A percentile compares a stretch with the other conserved stretches of the same genome.
These are phyloP conservation scores for Lasiodiplodia hormozganensis DNA, from an alignment of 2,329 filamentous ascomycete genomes.

Conservation along the genomic window DNA sequence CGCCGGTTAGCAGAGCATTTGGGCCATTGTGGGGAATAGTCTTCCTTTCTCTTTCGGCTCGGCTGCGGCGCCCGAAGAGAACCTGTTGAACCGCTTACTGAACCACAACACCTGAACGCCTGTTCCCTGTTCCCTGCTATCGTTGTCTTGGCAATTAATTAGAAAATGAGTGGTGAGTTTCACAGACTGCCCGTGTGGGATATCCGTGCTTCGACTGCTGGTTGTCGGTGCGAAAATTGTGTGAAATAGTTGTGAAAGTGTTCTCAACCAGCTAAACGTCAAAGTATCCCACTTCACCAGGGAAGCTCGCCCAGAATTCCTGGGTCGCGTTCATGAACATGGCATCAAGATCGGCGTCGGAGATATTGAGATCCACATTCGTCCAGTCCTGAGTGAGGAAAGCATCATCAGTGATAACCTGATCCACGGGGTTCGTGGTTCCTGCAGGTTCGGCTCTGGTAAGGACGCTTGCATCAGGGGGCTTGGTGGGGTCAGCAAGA, in stretches of 20 bases:
- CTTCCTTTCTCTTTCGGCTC: background rate
- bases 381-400: slow-evolving; percentile 43
- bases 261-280: background rate
- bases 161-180: background rate
- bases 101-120: background rate
- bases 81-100: background rate
- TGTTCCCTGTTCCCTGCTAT: background rate
- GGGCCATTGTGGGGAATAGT: background rate
- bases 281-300: slow-evolving; percentile 44
- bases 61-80: background rate
- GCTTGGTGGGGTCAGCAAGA: background rate
- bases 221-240: too few relatives aligned
- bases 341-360: slow-evolving; percentile 46
- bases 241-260: too few relatives aligned
- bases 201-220: background rate
- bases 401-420: slow-evolving; percentile 8
- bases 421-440: background rate
- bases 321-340: slow-evolving; percentile 48
- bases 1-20: background rate
- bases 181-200: background rate
- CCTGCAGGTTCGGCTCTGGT: background rate
- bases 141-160: background rate
- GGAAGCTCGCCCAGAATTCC: slow-evolving; percentile 49
- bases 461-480: background rate
- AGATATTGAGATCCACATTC: slow-evolving; percentile 43